phyloP scores from a whole-genome alignment of 129 eudicot genomes.

The Rutidosis leptorrhynchoides region DNA sequence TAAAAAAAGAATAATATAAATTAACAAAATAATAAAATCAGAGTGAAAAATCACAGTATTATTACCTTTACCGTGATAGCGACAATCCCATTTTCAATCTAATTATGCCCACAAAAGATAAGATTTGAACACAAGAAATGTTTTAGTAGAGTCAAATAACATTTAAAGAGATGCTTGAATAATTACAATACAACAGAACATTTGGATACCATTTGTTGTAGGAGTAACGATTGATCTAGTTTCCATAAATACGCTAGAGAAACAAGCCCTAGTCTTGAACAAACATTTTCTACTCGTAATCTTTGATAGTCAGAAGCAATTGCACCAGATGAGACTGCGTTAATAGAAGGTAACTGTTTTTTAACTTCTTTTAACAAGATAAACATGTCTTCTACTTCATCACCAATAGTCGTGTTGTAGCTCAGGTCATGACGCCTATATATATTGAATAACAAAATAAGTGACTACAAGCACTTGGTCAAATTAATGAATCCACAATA shows the following conservation, averaged over 20 bases:
- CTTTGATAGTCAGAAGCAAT: conserved; percentile 98
- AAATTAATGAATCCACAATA: conserved; percentile 15
- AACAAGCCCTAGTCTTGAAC: conserved; percentile 88
- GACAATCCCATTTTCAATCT: conserved; percentile 66
- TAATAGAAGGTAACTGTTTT: conserved; percentile 65
- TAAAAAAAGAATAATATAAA: background rate
- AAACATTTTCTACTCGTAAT: conserved; percentile 90
- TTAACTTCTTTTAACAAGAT: conserved; percentile 74
- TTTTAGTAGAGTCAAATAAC: conserved; percentile 27
- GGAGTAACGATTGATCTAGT: conserved; percentile 86
- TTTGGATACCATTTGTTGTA: conserved; percentile 70
- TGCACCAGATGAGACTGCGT: conserved; percentile 96
- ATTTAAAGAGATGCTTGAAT: background rate
- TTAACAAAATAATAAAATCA: conserved; percentile 8
- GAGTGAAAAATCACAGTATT: conserved; percentile 11
- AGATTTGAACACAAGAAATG: conserved; percentile 17
- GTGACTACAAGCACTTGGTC: conserved; percentile 5
- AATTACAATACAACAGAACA: conserved; percentile 14
- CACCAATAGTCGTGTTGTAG: conserved; percentile 80
- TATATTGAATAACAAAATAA: conserved; percentile 13
- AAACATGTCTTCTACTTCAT: conserved; percentile 98
- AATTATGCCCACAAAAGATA: conserved; percentile 24
- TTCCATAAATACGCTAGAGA: conserved; percentile 94
- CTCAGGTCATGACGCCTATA: conserved; percentile 67
- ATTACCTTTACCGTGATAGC: conserved; percentile 88